phyloP scores from a whole-genome alignment of 1,284 basidiomycete species.

The Ustilago crameri region DNA sequence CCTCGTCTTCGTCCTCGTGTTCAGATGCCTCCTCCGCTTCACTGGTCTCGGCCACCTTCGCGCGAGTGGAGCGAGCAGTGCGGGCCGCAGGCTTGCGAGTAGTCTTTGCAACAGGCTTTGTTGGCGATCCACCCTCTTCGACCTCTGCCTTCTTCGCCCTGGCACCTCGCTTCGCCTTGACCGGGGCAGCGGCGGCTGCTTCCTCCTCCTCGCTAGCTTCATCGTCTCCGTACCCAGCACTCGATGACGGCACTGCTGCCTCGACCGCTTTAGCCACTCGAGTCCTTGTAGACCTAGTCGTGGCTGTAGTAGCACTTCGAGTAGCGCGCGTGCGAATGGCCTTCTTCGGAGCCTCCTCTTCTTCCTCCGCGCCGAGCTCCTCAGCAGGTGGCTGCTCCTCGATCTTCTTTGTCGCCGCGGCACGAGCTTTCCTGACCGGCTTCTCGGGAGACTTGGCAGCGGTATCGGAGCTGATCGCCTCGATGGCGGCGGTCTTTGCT shows the following conservation, averaged over 20 bases:
- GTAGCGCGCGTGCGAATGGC: conserved; percentile 17
- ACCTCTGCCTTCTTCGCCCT: background rate
- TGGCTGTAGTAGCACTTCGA: conserved; percentile 5
- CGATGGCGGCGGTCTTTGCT: conserved; percentile 24
- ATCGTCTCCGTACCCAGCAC: conserved; percentile 36
- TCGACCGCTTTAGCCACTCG: conserved; percentile 7
- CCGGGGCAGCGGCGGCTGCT: background rate
- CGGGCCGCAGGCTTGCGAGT: background rate
- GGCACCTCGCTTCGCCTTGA: conserved; percentile 6
- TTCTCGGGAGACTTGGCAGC: conserved; percentile 23
- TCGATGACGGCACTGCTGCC: conserved; percentile 18
- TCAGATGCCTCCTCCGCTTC: background rate
- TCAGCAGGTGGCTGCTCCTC: background rate
- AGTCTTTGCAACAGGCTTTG: conserved; percentile 2
- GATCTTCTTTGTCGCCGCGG: conserved; percentile 5
- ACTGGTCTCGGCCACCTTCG: background rate
- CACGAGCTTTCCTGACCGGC: conserved; percentile 8
- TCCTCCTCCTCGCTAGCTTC: conserved; percentile 33
- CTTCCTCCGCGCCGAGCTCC: background rate
- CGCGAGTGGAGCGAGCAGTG: background rate
- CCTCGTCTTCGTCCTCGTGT: background rate
- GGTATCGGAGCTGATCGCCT: conserved; percentile 12
- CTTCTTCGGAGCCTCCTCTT: conserved; percentile 10
- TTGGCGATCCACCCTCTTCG: background rate
- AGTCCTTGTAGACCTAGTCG: conserved; percentile 7